Base-by-base conservation (phyloP, 108 stramenopile genomes). In the Schizochytrium sp. region DNA sequence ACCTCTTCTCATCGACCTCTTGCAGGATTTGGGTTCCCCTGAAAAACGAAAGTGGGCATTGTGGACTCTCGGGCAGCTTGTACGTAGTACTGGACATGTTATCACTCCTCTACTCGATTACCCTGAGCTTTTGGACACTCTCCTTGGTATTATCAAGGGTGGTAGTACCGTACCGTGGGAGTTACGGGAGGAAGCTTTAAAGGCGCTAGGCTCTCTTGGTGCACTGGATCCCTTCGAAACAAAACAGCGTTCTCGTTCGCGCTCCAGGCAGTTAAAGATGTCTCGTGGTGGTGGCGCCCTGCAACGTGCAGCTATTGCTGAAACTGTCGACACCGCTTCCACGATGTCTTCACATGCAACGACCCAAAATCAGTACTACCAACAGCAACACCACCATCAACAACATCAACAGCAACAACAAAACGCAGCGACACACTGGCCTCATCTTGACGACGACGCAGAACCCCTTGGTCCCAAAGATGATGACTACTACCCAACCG, bases 141-240 rank as follows among this genome's bases (percentile, higher is more conserved):
- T 95, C 53, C 94, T 97, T 8, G 95, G 94, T 47, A 93, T 97
- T 42, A 72, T 97, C 41, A 95, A 95, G 7, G 95, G 94, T 61
- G 96, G 95, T 42, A 96, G 91, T 44, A 88, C 93, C 72, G 93
- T 94, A 4, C 95, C 96, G 19, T 98, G 97, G 97, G 89, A 93
- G 2, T 93, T 99, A 10, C 92, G 97, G 8, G 91, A 96, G 89
- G 98, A 98, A 91, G 97, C 96, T 4, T 94, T 99, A 83, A 91
- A 98, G 10, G 96, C 96, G 3, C 92, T 98, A 53, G 99, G 99
- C 40, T 93, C 96, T 38, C 91, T 99, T 17, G 99, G 99, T 69
- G 98, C 99, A 8, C 89, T 99, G 10, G 98, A 98, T 92, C 99
- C 99, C 46, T 96, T 97, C 91, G 88, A 94, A 53, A 94, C 95